Conservation (phyloP, 1,284 basidiomycete genomes). For the Leccinum subrobustum region DNA sequence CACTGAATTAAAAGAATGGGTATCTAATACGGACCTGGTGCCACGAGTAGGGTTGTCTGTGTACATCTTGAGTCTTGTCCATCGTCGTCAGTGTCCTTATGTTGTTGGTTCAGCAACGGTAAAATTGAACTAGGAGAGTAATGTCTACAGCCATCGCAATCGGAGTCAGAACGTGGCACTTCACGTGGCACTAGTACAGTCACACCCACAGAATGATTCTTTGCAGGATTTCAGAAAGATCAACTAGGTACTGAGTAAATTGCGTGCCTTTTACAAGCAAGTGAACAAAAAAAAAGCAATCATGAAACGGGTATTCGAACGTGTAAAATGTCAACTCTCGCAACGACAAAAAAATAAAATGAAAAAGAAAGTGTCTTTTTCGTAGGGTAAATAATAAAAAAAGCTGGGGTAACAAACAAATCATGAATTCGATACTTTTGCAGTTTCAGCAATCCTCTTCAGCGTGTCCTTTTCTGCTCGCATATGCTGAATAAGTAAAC, state of each 20-base stretch:
- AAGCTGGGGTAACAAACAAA: neutral
- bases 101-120: slow-evolving; percentile 6
- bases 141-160: slow-evolving; percentile 25
- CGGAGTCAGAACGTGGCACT: slow-evolving; percentile 35
- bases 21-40: slow-evolving; percentile 47
- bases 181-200: slow-evolving; percentile 25
- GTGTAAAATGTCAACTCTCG: slow-evolving; percentile 16
- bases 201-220: slow-evolving; percentile 4
- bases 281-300: slow-evolving; percentile 11
- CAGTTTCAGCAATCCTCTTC: slow-evolving; percentile 57
- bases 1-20: neutral
- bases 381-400: slow-evolving; percentile 16
- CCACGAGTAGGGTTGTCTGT: slow-evolving; percentile 58
- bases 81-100: slow-evolving; percentile 15
- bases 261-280: slow-evolving; percentile 31
- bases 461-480: slow-evolving; percentile 71
- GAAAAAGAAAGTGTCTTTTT: slow-evolving; percentile 4
- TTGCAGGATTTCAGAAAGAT: neutral
- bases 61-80: slow-evolving; percentile 31
- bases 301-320: slow-evolving; percentile 19
- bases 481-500: slow-evolving; percentile 73
- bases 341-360: slow-evolving; percentile 7
- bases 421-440: slow-evolving; percentile 35
- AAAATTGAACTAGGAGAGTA: slow-evolving; percentile 6
- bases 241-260: slow-evolving; percentile 22